Conservation (phyloP, 2,329 filamentous ascomycete genomes). For the Knoxdaviesia proteae region DNA sequence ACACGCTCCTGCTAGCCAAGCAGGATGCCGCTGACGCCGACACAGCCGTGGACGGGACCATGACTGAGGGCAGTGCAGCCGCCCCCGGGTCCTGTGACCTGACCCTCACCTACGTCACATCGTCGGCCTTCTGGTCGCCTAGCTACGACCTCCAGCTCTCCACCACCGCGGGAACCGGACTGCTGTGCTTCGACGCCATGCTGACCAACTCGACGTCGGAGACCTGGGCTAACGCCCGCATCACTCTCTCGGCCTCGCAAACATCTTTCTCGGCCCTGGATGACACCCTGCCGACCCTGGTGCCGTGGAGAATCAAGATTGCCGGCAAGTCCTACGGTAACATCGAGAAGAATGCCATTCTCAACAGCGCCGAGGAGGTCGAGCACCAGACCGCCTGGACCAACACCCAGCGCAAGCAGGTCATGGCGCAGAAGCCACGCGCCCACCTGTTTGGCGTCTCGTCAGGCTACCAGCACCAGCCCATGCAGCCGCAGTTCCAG, state of each 20-base stretch:
- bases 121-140: slow-evolving; percentile 35
- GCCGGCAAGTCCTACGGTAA: slow-evolving; percentile 9
- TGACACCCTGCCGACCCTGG: slow-evolving; percentile 31
- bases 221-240: slow-evolving; percentile 37
- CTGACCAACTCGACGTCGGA: slow-evolving; percentile 42
- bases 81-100: slow-evolving; percentile 18
- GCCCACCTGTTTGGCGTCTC: slow-evolving; percentile 3
- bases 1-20: slow-evolving; percentile 19
- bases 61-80: neutral
- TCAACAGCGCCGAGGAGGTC: slow-evolving; percentile 18
- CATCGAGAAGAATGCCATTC: slow-evolving; percentile 9
- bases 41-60: slow-evolving; percentile 5
- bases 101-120: slow-evolving; percentile 37
- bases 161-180: slow-evolving; percentile 28
- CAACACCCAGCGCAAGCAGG: slow-evolving; percentile 8
- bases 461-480: slow-evolving; percentile 1
- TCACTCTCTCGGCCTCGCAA: slow-evolving; percentile 43
- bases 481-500: neutral
- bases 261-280: slow-evolving; percentile 33
- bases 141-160: slow-evolving; percentile 42
- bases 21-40: slow-evolving; percentile 20
- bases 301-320: slow-evolving; percentile 35
- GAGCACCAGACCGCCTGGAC: slow-evolving; percentile 12
- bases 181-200: slow-evolving; percentile 39
- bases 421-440: slow-evolving; percentile 2